Evolutionary conservation across 176 grass and related monocot genomes (phyloP).

Genomic region (Carex scoparia): DNA sequence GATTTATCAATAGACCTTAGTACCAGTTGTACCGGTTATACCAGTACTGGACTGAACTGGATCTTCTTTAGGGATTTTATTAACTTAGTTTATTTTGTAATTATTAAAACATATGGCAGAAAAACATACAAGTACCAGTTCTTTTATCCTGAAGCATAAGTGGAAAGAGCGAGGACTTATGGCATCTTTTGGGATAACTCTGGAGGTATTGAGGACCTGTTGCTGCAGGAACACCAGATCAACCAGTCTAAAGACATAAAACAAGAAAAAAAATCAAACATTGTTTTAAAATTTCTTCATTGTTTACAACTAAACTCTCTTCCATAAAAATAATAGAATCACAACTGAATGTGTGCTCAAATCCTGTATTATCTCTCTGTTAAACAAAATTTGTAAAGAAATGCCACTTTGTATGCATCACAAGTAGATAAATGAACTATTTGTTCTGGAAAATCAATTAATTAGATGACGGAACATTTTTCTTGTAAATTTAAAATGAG

Average conservation of each 20-base stretch:
- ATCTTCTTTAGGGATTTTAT: background rate
- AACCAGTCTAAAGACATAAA: constrained; percentile 36
- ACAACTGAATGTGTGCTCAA: too few relatives aligned
- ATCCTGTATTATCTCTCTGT: too few relatives aligned
- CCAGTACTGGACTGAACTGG: constrained; percentile 10
- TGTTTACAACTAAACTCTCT: too few relatives aligned
- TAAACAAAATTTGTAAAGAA: too few relatives aligned
- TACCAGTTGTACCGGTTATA: background rate
- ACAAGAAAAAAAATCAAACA: constrained; percentile 22
- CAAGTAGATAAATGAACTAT: too few relatives aligned
- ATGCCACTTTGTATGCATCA: too few relatives aligned
- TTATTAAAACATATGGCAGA: background rate
- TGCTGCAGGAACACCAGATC: constrained; percentile 59
- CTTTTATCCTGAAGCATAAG: constrained; percentile 71
- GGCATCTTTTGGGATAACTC: constrained; percentile 61
- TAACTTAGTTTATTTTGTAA: background rate
- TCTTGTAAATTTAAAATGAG: too few relatives aligned
- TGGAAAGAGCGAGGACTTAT: constrained; percentile 52
- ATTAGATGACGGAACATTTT: too few relatives aligned
- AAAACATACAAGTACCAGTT: constrained; percentile 35
- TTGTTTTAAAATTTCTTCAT: background rate
- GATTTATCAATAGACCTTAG: constrained; percentile 26
- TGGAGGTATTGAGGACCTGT: constrained; percentile 48
- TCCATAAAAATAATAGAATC: too few relatives aligned
- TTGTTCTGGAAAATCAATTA: too few relatives aligned